Evolutionary conservation across 345 rosid species (phyloP).

Genomic region (Arabidopsis thaliana): TAIR10.1 NC_003075.7:17074501-17075000

Average conservation of each 20-base stretch:
- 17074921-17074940: conserved; percentile 5
- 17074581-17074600: conserved; percentile 17
- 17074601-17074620: conserved; percentile 15
- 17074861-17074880: background rate
- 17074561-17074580: conserved; percentile 19
- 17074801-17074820: conserved; percentile 10
- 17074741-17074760: conserved; percentile 38
- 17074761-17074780: conserved; percentile 31
- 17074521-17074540: background rate
- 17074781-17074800: conserved; percentile 20
- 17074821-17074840: conserved; percentile 12
- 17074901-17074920: conserved; percentile 22
- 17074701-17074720: conserved; percentile 91
- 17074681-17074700: conserved; percentile 86
- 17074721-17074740: conserved; percentile 67
- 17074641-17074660: conserved; percentile 24
- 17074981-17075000: conserved; percentile 99
- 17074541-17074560: conserved; percentile 1
- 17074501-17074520: conserved; percentile 26
- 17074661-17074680: conserved; percentile 99
- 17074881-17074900: conserved; percentile 14
- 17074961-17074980: conserved; percentile 43
- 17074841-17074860: background rate
- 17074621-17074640: conserved; percentile 28
- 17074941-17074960: conserved; percentile 8